Conservation (phyloP, 179 eudicot genomes). For the Spergularia azorica region DNA sequence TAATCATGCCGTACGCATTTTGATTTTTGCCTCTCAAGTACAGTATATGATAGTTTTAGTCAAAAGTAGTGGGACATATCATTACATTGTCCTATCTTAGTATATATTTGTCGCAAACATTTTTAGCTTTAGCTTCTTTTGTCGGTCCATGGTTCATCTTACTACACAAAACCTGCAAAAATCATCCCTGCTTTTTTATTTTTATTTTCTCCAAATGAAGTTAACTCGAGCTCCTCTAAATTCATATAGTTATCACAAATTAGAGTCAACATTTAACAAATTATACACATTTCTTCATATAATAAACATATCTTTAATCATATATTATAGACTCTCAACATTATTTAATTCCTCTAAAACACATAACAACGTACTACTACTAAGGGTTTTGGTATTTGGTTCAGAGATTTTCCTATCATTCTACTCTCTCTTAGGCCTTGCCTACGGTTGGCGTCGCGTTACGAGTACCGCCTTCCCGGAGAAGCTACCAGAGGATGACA, state of each 20-base stretch:
- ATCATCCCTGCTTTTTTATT: too few species aligned
- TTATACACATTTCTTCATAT: conserved; percentile 1
- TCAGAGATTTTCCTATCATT: conserved; percentile 6
- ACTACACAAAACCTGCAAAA: too few species aligned
- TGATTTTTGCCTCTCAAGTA: too few species aligned
- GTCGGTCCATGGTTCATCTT: too few species aligned
- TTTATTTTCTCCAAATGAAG: not conserved
- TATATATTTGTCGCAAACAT: too few species aligned
- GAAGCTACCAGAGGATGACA: not conserved
- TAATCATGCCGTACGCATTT: too few species aligned
- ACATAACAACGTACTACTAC: not conserved
- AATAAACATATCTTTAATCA: conserved; percentile 6
- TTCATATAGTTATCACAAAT: not conserved
- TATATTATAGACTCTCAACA: conserved; percentile 9
- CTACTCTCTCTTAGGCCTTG: conserved; percentile 8
- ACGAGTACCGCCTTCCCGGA: conserved; percentile 7
- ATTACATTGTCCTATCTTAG: too few species aligned
- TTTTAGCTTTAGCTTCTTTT: too few species aligned
- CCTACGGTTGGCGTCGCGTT: not conserved
- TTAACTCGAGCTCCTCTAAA: conserved; percentile 2
- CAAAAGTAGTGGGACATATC: too few species aligned
- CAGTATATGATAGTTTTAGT: too few species aligned
- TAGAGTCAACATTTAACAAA: not conserved
- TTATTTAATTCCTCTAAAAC: not conserved
- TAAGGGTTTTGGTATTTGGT: not conserved